Conservation (phyloP, 2,329 filamentous ascomycete genomes). For the Harringtonia lauricola region DNA sequence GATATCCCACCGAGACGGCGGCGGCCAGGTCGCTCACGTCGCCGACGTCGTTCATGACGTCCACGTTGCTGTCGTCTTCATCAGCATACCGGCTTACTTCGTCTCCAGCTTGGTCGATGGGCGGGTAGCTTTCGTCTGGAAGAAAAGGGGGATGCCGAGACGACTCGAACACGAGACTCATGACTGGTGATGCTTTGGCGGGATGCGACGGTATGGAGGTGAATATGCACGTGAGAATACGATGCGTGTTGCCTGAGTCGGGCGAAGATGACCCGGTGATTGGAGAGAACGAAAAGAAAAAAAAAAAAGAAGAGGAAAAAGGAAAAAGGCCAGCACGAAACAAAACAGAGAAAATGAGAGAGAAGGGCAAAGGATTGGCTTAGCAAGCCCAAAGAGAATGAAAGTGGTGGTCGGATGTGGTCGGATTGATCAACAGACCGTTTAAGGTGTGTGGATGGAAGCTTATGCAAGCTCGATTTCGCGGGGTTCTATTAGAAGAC, state of each 20-base stretch:
- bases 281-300: not conserved
- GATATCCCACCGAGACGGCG: constrained; percentile 10
- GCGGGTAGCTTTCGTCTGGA: constrained; percentile 13
- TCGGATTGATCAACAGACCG: not conserved
- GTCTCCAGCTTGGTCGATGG: constrained; percentile 14
- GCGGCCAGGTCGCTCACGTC: constrained; percentile 11
- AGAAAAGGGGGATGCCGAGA: constrained; percentile 9
- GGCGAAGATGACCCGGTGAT: too few relatives aligned
- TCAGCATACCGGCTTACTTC: constrained; percentile 11
- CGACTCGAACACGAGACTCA: constrained; percentile 14
- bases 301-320: not conserved
- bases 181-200: constrained; percentile 1
- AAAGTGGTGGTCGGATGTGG: too few relatives aligned
- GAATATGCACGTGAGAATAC: not conserved
- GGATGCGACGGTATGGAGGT: not conserved
- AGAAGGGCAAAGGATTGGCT: not conserved
- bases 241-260: not conserved
- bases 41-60: constrained; percentile 7
- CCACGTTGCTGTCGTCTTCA: constrained; percentile 6
- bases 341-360: not conserved
- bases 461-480: not conserved
- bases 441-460: not conserved
- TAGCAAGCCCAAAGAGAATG: not conserved
- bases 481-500: too few relatives aligned
- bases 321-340: not conserved